Evolutionary conservation across 306 rosid genomes (phyloP).

Genomic region (Comarum palustre): DNA sequence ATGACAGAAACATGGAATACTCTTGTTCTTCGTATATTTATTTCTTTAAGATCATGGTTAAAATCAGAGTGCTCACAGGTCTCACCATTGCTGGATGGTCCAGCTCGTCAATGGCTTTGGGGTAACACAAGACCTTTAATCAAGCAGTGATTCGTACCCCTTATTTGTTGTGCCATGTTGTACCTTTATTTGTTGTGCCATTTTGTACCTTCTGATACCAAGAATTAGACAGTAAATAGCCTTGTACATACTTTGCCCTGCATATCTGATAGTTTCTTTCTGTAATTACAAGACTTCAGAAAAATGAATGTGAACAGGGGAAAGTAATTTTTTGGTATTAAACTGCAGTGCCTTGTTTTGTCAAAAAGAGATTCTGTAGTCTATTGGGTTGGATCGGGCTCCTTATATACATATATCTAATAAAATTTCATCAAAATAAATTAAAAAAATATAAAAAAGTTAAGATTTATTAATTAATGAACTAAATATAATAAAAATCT

Average conservation of each 20-base stretch:
- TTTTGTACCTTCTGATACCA: background rate
- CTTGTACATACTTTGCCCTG: constrained; percentile 1
- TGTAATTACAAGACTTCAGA: background rate
- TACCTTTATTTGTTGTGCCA: constrained; percentile 3
- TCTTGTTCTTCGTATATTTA: background rate
- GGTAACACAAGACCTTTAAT: constrained; percentile 63
- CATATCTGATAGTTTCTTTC: background rate
- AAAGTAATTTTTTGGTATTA: background rate
- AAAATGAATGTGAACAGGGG: background rate
- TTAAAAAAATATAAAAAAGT: no score
- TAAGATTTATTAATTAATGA: no score
- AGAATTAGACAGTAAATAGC: background rate
- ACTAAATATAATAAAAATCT: no score
- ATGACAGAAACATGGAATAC: background rate
- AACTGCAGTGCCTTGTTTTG: no score
- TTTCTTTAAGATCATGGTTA: constrained; percentile 13
- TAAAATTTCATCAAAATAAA: no score
- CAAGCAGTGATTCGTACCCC: constrained; percentile 19
- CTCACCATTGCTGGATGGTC: constrained; percentile 73
- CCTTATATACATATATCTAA: no score
- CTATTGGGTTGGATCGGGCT: no score
- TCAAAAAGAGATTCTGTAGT: no score
- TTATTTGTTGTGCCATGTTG: background rate
- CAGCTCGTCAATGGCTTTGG: constrained; percentile 84
- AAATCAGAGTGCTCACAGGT: constrained; percentile 47